These are phyloP conservation scores for Artemisia argyi DNA, from an alignment of 129 eudicot species.

Conservation along the genomic window DNA sequence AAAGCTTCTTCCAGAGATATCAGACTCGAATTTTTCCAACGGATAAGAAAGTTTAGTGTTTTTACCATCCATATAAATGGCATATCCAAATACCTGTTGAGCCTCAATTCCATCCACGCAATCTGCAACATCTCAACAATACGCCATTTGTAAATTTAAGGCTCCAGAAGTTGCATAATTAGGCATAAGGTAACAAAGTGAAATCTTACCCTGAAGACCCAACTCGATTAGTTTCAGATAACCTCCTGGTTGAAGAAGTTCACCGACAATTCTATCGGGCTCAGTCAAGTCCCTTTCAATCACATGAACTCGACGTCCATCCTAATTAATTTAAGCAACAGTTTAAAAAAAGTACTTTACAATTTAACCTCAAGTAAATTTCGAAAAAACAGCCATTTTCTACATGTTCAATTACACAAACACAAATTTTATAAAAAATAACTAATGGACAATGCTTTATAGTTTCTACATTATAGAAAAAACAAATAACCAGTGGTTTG, in stretches of 20 bases:
- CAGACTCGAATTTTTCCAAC: slow-evolving; percentile 42
- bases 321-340: slow-evolving; percentile 37
- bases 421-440: neutral
- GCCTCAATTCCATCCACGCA: slow-evolving; percentile 60
- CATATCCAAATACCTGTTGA: slow-evolving; percentile 54
- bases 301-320: slow-evolving; percentile 73
- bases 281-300: slow-evolving; percentile 80
- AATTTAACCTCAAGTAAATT: neutral
- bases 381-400: neutral
- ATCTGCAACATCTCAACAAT: slow-evolving; percentile 35
- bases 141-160: neutral
- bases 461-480: neutral
- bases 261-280: slow-evolving; percentile 80
- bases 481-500: neutral
- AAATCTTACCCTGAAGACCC: slow-evolving; percentile 66
- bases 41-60: slow-evolving; percentile 52
- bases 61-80: slow-evolving; percentile 57
- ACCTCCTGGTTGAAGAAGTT: slow-evolving; percentile 87
- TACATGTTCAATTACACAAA: neutral
- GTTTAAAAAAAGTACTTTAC: neutral
- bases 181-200: neutral
- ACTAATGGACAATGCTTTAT: too few relatives aligned
- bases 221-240: slow-evolving; percentile 69
- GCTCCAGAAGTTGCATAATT: slow-evolving; percentile 2
- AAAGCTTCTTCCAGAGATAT: slow-evolving; percentile 63